These are phyloP conservation scores for Nowakowskiella sp. DNA, from an alignment of 192 early-diverging fungal species.

Conservation along the genomic window DNA sequence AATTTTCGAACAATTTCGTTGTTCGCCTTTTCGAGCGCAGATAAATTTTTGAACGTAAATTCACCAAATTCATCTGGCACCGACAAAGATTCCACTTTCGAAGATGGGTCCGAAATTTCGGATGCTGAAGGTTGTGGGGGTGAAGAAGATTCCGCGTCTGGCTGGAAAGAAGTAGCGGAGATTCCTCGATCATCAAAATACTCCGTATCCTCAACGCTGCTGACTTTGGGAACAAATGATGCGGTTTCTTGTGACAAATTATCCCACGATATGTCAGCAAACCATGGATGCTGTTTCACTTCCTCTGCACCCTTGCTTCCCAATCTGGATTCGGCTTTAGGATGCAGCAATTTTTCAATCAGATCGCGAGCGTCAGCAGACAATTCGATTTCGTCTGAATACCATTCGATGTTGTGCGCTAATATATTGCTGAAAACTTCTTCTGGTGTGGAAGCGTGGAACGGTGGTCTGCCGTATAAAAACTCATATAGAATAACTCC, in stretches of 20 bases:
- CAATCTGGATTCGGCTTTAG: conserved; percentile 53
- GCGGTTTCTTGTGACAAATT: conserved; percentile 51
- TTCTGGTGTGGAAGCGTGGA: conserved; percentile 66
- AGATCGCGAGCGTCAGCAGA: conserved; percentile 67
- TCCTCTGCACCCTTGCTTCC: conserved; percentile 66
- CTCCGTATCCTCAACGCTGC: conserved; percentile 72
- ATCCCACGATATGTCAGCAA: conserved; percentile 65
- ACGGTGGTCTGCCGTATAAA: conserved; percentile 72
- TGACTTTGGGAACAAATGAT: conserved; percentile 73
- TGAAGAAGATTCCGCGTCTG: conserved; percentile 22
- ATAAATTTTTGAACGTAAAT: conserved; percentile 87
- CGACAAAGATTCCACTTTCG: no score
- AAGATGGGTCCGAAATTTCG: neutral
- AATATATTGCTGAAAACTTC: conserved; percentile 82
- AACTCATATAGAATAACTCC: conserved; percentile 87
- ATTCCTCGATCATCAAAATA: conserved; percentile 91
- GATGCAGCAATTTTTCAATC: conserved; percentile 67
- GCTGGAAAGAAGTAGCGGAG: no score
- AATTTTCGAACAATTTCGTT: conserved; percentile 75
- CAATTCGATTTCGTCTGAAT: conserved; percentile 59
- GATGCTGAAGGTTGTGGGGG: neutral
- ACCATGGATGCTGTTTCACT: conserved; percentile 71
- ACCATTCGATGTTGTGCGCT: conserved; percentile 64
- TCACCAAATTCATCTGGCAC: conserved; percentile 77
- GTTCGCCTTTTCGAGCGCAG: conserved; percentile 82